phyloP scores from a whole-genome alignment of 164 flowering plant genomes.

The Tetracentron sinense region DNA sequence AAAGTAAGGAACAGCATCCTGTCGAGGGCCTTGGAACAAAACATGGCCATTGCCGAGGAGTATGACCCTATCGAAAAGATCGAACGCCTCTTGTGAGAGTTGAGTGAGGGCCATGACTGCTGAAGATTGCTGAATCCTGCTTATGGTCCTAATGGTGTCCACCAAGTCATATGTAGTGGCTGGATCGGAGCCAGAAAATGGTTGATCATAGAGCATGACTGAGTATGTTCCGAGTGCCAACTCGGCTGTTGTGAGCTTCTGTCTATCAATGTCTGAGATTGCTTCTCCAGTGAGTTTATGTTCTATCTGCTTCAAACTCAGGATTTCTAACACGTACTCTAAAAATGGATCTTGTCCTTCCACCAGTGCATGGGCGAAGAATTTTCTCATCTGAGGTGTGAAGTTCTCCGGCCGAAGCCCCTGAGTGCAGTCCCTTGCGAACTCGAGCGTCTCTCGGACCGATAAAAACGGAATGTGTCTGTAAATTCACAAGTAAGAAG shows the following conservation, averaged over 20 bases:
- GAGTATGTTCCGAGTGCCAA: slow-evolving; percentile 30
- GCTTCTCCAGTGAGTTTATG: slow-evolving; percentile 25
- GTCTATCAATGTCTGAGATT: slow-evolving; percentile 24
- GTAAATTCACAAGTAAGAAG: neutral
- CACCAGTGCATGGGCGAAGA: slow-evolving; percentile 34
- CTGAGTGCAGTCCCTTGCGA: slow-evolving; percentile 36
- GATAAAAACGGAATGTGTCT: slow-evolving; percentile 28
- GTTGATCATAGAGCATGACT: slow-evolving; percentile 32
- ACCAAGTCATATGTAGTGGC: slow-evolving; percentile 25
- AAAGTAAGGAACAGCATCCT: slow-evolving; percentile 26
- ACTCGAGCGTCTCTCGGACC: slow-evolving; percentile 30
- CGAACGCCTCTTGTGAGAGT: slow-evolving; percentile 25
- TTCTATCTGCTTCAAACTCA: slow-evolving; percentile 24
- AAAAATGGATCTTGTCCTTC: slow-evolving; percentile 37
- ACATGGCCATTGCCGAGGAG: slow-evolving; percentile 24
- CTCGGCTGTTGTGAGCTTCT: slow-evolving; percentile 31
- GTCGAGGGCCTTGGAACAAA: slow-evolving; percentile 26
- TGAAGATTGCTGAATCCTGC: slow-evolving; percentile 33
- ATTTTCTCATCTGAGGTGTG: slow-evolving; percentile 36
- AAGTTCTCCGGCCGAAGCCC: slow-evolving; percentile 33
- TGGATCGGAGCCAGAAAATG: slow-evolving; percentile 25
- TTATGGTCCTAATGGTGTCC: slow-evolving; percentile 21
- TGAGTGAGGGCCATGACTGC: slow-evolving; percentile 28
- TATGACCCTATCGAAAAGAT: slow-evolving; percentile 27
- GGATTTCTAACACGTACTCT: slow-evolving; percentile 24